phyloP scores from a whole-genome alignment of 345 rosid genomes.

The Corymbia maculata region DNA sequence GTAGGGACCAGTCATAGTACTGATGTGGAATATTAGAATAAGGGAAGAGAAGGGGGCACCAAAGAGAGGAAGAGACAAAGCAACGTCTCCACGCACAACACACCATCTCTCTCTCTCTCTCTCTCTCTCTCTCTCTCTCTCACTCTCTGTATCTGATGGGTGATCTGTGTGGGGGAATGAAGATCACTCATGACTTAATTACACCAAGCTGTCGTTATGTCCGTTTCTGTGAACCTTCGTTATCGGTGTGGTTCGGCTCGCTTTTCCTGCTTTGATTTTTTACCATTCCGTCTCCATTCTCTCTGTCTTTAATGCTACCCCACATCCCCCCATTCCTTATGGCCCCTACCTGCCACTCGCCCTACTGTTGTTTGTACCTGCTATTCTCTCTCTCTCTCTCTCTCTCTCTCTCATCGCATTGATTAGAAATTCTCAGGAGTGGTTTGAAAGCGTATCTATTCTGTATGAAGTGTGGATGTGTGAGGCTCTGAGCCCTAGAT shows the following conservation, averaged over 20 bases:
- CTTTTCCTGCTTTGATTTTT: background rate
- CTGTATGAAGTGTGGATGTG: background rate
- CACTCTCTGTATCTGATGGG: background rate
- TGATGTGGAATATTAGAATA: background rate
- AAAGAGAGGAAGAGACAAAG: slow-evolving; percentile 3
- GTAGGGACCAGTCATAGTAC: background rate
- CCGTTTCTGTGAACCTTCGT: slow-evolving; percentile 26
- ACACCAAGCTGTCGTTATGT: slow-evolving; percentile 28
- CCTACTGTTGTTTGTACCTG: background rate
- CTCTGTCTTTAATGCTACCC: background rate
- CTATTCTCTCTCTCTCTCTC: background rate
- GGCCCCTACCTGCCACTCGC: background rate
- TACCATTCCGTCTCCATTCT: background rate
- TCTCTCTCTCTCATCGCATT: background rate
- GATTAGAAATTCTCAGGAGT: background rate
- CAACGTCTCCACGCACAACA: background rate
- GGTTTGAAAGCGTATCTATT: background rate
- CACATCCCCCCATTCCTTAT: background rate
- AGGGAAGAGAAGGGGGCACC: background rate
- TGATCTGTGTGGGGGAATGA: background rate
- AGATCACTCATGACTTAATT: background rate
- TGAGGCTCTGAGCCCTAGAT: background rate
- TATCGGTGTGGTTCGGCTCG: slow-evolving; percentile 1
- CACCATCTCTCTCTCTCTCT: background rate
- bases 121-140: background rate